A percentile compares a stretch with the other conserved stretches of the same genome.
Evolutionary conservation across 371 early-diverging fungal genomes (phyloP).

Genomic region (Lichtheimia ornata): DNA sequence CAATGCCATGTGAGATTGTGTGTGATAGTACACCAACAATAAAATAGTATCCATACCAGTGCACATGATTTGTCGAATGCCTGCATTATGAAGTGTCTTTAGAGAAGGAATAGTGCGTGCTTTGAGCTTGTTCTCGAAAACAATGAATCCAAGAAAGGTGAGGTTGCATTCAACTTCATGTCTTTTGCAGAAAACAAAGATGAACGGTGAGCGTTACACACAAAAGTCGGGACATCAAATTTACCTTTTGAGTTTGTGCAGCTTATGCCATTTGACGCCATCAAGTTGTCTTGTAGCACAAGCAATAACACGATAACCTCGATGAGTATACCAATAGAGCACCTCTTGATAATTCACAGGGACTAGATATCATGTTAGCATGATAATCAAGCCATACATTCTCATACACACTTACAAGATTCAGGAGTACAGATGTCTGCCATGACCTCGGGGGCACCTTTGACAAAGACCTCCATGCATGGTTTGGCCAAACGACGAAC

Average conservation of each 20-base stretch:
- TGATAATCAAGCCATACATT: conserved; percentile 14
- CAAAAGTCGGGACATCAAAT: too few relatives aligned
- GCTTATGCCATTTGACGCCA: conserved; percentile 74
- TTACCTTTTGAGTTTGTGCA: conserved; percentile 73
- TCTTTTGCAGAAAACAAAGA: conserved; percentile 33
- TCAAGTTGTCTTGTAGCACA: conserved; percentile 79
- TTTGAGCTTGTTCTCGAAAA: conserved; percentile 99
- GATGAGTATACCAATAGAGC: conserved; percentile 86
- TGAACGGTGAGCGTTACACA: neutral
- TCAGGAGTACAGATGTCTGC: conserved; percentile 80
- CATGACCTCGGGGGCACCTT: conserved; percentile 97
- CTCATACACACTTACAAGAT: conserved; percentile 39
- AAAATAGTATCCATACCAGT: conserved; percentile 63
- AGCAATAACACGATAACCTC: conserved; percentile 96
- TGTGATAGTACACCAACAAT: too few relatives aligned
- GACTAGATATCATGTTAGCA: conserved; percentile 39
- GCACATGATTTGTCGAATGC: conserved; percentile 96
- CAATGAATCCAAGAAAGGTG: conserved; percentile 92
- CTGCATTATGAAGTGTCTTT: conserved; percentile 83
- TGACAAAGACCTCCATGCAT: conserved; percentile 87
- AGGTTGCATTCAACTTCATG: conserved; percentile 86
- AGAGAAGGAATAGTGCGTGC: conserved; percentile 83
- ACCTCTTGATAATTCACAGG: conserved; percentile 83
- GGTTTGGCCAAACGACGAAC: conserved; percentile 70
- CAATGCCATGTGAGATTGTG: too few relatives aligned